A percentile compares a stretch with the other conserved stretches of the same genome.
Evolutionary conservation across 2,329 filamentous ascomycete species (phyloP).

Genomic region (Fusarium kyushuense): DNA sequence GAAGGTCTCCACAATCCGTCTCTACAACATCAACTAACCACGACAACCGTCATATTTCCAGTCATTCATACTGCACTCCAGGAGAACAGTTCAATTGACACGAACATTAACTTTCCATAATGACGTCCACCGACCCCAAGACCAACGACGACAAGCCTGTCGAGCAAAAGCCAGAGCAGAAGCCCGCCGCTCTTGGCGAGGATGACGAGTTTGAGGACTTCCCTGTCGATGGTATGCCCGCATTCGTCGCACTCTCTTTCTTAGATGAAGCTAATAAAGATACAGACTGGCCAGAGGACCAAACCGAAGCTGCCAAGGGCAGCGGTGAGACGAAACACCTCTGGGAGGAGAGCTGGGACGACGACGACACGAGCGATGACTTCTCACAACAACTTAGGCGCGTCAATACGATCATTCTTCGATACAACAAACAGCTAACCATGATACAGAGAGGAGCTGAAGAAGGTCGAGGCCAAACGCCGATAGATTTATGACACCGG

Average conservation of each 20-base stretch:
- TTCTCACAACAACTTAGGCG: conserved; percentile 96
- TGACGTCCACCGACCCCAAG: conserved; percentile 48
- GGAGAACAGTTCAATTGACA: too few species aligned
- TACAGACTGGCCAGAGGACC: conserved; percentile 91
- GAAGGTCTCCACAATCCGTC: conserved; percentile 20
- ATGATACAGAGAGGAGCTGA: conserved; percentile 80
- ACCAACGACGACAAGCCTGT: conserved; percentile 44
- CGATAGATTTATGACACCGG: conserved; percentile 54
- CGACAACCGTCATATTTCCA: not conserved
- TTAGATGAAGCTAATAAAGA: not conserved
- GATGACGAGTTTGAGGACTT: conserved; percentile 99
- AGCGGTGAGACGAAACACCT: conserved; percentile 79
- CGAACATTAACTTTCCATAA: not conserved
- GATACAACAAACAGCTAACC: conserved; percentile 18
- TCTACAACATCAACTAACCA: not conserved
- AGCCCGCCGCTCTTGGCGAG: conserved; percentile 80
- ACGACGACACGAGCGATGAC: conserved; percentile 96
- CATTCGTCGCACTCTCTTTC: rapidly evolving
- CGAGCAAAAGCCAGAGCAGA: conserved; percentile 47
- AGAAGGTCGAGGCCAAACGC: conserved; percentile 87
- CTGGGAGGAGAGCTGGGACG: conserved; percentile 99
- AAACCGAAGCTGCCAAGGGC: conserved; percentile 82
- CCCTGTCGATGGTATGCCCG: conserved; percentile 83
- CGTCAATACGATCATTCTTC: conserved; percentile 50
- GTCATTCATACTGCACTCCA: not conserved